phyloP scores from a whole-genome alignment of 2,329 filamentous ascomycete species.

The Waltergamsia citrina region DNA sequence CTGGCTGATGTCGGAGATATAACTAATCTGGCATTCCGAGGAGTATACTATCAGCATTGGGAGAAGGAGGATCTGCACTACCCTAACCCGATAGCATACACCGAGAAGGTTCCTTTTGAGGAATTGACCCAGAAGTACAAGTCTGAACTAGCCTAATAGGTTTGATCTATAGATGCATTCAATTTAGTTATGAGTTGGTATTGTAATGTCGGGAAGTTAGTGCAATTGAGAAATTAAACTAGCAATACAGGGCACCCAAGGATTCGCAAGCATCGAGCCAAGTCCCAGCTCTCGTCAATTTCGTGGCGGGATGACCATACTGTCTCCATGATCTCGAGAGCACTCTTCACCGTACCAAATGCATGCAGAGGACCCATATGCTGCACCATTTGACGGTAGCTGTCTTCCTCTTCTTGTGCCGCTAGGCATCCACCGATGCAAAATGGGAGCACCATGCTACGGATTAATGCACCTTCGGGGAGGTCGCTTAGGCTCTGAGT shows the following conservation, averaged over 20 bases:
- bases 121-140: too few relatives aligned
- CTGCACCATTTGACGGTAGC: slow-evolving; percentile 28
- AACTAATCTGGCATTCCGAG: too few relatives aligned
- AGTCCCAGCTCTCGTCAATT: slow-evolving; percentile 33
- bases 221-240: slow-evolving; percentile 21
- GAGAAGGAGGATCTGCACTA: too few relatives aligned
- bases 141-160: too few relatives aligned
- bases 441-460: slow-evolving; percentile 28
- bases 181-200: too few relatives aligned
- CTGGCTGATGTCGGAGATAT: too few relatives aligned
- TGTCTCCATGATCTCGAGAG: slow-evolving; percentile 33
- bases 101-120: too few relatives aligned
- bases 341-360: slow-evolving; percentile 35
- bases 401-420: slow-evolving; percentile 25
- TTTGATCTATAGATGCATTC: too few relatives aligned
- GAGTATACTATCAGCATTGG: too few relatives aligned
- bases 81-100: too few relatives aligned
- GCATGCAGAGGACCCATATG: slow-evolving; percentile 30
- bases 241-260: slow-evolving; percentile 27
- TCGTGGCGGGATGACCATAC: slow-evolving; percentile 30
- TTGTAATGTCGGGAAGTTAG: too few relatives aligned
- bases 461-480: slow-evolving; percentile 18
- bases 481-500: slow-evolving; percentile 22
- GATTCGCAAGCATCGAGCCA: slow-evolving; percentile 30
- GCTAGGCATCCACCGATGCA: slow-evolving; percentile 31